Conservation (phyloP, 805 yeast genomes). For the Cephaloascus albidus region DNA sequence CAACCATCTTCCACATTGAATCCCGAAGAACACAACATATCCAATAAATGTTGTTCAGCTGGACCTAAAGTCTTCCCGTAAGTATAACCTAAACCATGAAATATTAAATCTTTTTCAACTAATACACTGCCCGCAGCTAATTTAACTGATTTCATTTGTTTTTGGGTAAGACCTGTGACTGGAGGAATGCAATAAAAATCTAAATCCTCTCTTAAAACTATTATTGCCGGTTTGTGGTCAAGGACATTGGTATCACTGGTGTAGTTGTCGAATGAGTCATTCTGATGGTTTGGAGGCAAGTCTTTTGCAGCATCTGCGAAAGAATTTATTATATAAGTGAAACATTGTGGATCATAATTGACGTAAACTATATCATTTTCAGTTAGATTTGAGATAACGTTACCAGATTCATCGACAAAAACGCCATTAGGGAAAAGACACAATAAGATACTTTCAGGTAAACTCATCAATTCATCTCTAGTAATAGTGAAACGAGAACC, state of each 20-base stretch:
- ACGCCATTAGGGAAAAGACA: slow-evolving; percentile 90
- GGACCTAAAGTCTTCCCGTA: slow-evolving; percentile 56
- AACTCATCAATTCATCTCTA: slow-evolving; percentile 80
- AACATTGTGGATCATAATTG: slow-evolving; percentile 80
- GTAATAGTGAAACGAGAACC: slow-evolving; percentile 69
- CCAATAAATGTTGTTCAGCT: slow-evolving; percentile 91
- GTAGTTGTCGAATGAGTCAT: slow-evolving; percentile 3
- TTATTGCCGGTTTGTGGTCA: slow-evolving; percentile 77
- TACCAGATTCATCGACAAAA: slow-evolving; percentile 67
- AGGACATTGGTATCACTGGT: slow-evolving; percentile 50
- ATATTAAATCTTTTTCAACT: slow-evolving; percentile 48
- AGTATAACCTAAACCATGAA: slow-evolving; percentile 68
- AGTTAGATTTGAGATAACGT: slow-evolving; percentile 68
- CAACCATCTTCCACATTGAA: slow-evolving; percentile 57
- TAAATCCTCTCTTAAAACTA: slow-evolving; percentile 87
- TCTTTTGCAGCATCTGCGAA: slow-evolving; percentile 66
- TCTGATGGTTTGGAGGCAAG: slow-evolving; percentile 19
- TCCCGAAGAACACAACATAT: slow-evolving; percentile 91
- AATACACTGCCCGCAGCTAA: slow-evolving; percentile 63
- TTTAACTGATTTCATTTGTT: slow-evolving; percentile 62
- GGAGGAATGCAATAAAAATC: slow-evolving; percentile 91
- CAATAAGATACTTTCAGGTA: slow-evolving; percentile 83
- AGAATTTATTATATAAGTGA: slow-evolving; percentile 68
- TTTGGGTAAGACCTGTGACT: slow-evolving; percentile 38
- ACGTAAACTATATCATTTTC: slow-evolving; percentile 76